These are phyloP conservation scores for Blastobotrys proliferans DNA, from an alignment of 1,139 yeast species.

Conservation along the genomic window DNA sequence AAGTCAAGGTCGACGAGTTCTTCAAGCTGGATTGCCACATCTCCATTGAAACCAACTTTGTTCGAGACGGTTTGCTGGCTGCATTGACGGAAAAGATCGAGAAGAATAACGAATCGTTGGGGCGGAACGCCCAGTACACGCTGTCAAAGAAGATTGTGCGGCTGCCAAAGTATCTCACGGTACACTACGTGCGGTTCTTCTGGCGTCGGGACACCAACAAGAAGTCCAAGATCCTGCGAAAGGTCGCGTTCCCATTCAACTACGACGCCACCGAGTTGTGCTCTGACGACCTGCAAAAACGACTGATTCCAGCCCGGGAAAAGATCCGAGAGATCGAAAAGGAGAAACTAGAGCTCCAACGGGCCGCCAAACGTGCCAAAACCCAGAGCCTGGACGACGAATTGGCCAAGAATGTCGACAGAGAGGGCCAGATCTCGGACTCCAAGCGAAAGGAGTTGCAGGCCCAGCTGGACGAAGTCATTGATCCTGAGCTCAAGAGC, in stretches of 20 bases:
- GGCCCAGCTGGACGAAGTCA: slow-evolving; percentile 27
- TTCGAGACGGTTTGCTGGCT: slow-evolving; percentile 76
- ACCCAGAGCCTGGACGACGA: slow-evolving; percentile 36
- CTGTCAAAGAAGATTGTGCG: slow-evolving; percentile 66
- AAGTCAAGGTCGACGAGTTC: slow-evolving; percentile 50
- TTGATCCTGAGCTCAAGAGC: slow-evolving; percentile 32
- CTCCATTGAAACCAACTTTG: slow-evolving; percentile 75
- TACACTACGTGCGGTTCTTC: slow-evolving; percentile 89
- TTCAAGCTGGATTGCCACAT: slow-evolving; percentile 86
- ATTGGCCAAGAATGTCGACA: slow-evolving; percentile 24
- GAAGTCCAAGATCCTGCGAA: slow-evolving; percentile 89
- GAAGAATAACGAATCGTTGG: slow-evolving; percentile 68
- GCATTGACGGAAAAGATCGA: slow-evolving; percentile 75
- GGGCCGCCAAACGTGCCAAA: slow-evolving; percentile 68
- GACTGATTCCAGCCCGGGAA: slow-evolving; percentile 71
- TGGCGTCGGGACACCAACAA: slow-evolving; percentile 92
- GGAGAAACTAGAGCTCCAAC: slow-evolving; percentile 63
- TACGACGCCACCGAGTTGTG: slow-evolving; percentile 83
- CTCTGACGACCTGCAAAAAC: slow-evolving; percentile 64
- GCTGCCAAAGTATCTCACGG: slow-evolving; percentile 82
- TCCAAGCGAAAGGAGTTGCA: slow-evolving; percentile 39
- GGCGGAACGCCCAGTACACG: slow-evolving; percentile 65
- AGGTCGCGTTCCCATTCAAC: slow-evolving; percentile 83
- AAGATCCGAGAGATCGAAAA: slow-evolving; percentile 72
- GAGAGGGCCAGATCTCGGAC: slow-evolving; percentile 33